phyloP scores from a whole-genome alignment of 176 grass and related monocot species.

The Oryza glumipatula region DNA sequence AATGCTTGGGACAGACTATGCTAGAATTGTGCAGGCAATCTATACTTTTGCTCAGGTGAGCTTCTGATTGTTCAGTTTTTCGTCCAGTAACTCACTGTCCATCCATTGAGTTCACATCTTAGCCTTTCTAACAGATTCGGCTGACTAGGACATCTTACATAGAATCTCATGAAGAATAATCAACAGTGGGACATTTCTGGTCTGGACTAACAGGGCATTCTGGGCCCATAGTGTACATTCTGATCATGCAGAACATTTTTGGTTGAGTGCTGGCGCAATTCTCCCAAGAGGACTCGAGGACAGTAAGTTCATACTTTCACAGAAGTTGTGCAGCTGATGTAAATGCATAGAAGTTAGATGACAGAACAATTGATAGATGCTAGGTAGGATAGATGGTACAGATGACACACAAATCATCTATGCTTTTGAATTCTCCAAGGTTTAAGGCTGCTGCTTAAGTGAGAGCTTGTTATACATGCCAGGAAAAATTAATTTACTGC shows the following conservation, averaged over 20 bases:
- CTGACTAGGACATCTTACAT: slow-evolving; percentile 50
- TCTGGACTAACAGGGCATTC: slow-evolving; percentile 23
- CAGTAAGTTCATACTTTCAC: not conserved
- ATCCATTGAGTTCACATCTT: slow-evolving; percentile 5
- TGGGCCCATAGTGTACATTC: slow-evolving; percentile 5
- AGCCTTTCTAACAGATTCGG: slow-evolving; percentile 48
- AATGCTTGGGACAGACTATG: slow-evolving; percentile 97
- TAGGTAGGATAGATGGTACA: not conserved
- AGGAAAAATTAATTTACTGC: not conserved
- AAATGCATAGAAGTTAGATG: not conserved
- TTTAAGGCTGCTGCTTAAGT: not conserved
- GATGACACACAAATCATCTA: not conserved
- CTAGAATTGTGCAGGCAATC: slow-evolving; percentile 88
- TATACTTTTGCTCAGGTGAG: slow-evolving; percentile 91
- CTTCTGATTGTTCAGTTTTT: slow-evolving; percentile 7
- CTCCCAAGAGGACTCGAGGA: not conserved
- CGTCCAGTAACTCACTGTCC: not conserved
- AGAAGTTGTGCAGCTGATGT: slow-evolving; percentile 13
- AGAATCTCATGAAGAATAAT: slow-evolving; percentile 42
- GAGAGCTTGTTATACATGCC: not conserved
- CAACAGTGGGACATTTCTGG: not conserved
- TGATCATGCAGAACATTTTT: not conserved
- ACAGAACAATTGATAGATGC: slow-evolving; percentile 1
- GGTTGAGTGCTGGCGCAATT: not conserved
- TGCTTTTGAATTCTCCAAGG: not conserved